A percentile compares a stretch with the other conserved stretches of the same genome.
phyloP scores from a whole-genome alignment of 352 stramenopile species.

The Discostella stelligera region DNA sequence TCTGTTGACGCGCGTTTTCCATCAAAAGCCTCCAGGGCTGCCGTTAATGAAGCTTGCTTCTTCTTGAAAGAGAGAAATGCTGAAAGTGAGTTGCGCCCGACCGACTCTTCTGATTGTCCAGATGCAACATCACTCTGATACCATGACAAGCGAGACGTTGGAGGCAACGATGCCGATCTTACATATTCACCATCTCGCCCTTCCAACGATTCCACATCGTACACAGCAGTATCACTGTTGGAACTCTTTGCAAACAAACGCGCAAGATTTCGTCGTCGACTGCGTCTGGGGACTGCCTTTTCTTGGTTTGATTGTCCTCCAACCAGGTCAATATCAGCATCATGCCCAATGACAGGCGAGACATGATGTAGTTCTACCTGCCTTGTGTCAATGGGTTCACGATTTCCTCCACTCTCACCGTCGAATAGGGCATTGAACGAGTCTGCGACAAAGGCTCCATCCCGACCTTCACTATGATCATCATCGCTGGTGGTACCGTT shows the following conservation, averaged over 20 bases:
- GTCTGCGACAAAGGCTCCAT: not conserved
- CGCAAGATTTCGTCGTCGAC: not conserved
- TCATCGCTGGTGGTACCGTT: not conserved
- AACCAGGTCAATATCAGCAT: not conserved
- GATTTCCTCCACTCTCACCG: not conserved
- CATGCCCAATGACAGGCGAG: not conserved
- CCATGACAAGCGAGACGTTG: not conserved
- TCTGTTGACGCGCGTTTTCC: not conserved
- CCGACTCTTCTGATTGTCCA: not conserved
- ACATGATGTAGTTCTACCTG: not conserved
- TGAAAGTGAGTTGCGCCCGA: not conserved
- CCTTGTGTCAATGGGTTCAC: not conserved
- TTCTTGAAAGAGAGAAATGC: conserved; percentile 12
- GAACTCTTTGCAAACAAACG: not conserved
- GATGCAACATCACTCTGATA: not conserved
- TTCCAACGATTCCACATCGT: not conserved
- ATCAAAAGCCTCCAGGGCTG: not conserved
- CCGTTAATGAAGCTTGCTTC: not conserved
- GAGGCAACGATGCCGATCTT: conserved; percentile 11
- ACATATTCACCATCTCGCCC: not conserved
- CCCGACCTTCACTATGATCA: not conserved
- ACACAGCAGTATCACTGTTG: not conserved
- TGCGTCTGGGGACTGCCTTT: conserved; percentile 8
- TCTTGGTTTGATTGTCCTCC: conserved; percentile 11
- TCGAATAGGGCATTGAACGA: not conserved